A percentile compares a stretch with the other conserved stretches of the same genome.
phyloP scores from a whole-genome alignment of 2,329 filamentous ascomycete species.

The Massarina eburnea region DNA sequence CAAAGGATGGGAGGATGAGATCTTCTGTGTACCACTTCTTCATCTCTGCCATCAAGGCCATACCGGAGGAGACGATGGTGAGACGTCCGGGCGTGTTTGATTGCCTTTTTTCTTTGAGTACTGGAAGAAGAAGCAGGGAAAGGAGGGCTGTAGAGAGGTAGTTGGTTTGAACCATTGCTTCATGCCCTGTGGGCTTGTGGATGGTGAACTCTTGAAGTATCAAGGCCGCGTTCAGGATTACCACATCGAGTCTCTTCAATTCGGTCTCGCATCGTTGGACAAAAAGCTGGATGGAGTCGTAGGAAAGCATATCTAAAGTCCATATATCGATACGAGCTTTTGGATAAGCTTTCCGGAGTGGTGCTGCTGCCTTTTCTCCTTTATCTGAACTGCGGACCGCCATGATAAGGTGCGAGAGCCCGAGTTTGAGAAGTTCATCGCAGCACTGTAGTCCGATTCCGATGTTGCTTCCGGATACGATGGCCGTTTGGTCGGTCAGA shows the following conservation, averaged over 20 bases:
- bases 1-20: constrained; percentile 19
- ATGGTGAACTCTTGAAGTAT: constrained; percentile 15
- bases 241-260: constrained; percentile 21
- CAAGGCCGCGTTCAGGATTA: constrained; percentile 40
- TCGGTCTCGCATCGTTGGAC: constrained; percentile 9
- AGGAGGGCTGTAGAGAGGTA: constrained; percentile 57
- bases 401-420: constrained; percentile 29
- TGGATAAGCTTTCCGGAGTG: constrained; percentile 13
- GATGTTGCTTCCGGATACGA: constrained; percentile 44
- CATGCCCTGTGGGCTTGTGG: constrained; percentile 28
- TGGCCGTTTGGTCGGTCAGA: constrained; percentile 38
- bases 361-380: constrained; percentile 28
- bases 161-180: constrained; percentile 56
- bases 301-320: constrained; percentile 28
- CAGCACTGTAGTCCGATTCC: constrained; percentile 31
- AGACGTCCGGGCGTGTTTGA: constrained; percentile 11
- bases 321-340: constrained; percentile 25
- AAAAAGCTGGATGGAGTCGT: constrained; percentile 24
- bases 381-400: constrained; percentile 28
- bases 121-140: constrained; percentile 49
- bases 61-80: constrained; percentile 15
- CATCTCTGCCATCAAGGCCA: constrained; percentile 4
- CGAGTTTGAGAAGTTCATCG: constrained; percentile 22
- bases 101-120: constrained; percentile 15
- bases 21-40: constrained; percentile 9